Evolutionary conservation across 192 early-diverging fungal genomes (phyloP).

Genomic region (Coemansia umbellata): DNA sequence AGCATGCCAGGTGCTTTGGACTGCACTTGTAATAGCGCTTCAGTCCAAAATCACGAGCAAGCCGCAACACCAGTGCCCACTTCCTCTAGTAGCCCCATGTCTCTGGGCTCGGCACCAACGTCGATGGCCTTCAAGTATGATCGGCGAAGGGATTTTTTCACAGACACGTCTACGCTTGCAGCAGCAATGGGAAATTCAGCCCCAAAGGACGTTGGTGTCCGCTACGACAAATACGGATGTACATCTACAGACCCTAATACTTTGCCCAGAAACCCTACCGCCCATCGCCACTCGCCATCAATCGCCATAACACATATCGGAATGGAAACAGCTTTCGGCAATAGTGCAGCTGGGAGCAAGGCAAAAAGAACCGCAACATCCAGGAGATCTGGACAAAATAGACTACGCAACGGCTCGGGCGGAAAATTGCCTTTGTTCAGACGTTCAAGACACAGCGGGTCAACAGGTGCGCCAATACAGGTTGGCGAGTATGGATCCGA

Average conservation of each 20-base stretch:
- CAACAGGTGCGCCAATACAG: too few relatives aligned
- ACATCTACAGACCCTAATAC: conserved; percentile 16
- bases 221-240: conserved; percentile 13
- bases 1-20: too few relatives aligned
- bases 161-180: conserved; percentile 30
- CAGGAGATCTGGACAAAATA: not conserved
- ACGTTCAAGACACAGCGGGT: conserved; percentile 1
- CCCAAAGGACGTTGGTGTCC: conserved; percentile 25
- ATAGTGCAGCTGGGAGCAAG: not conserved
- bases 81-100: not conserved
- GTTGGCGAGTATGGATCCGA: conserved; percentile 21
- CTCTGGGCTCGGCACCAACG: conserved; percentile 34
- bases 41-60: too few relatives aligned
- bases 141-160: conserved; percentile 42
- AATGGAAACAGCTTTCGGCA: not conserved
- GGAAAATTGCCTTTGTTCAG: conserved; percentile 22
- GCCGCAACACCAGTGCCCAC: not conserved
- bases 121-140: conserved; percentile 37
- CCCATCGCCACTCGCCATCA: not conserved
- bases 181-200: conserved; percentile 40
- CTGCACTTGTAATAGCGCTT: too few relatives aligned
- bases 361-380: not conserved
- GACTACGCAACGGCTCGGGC: conserved; percentile 2
- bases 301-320: not conserved
- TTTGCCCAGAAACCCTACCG: conserved; percentile 1